Conservation (phyloP, 352 stramenopile genomes). For the Blastocystis sp. region DNA sequence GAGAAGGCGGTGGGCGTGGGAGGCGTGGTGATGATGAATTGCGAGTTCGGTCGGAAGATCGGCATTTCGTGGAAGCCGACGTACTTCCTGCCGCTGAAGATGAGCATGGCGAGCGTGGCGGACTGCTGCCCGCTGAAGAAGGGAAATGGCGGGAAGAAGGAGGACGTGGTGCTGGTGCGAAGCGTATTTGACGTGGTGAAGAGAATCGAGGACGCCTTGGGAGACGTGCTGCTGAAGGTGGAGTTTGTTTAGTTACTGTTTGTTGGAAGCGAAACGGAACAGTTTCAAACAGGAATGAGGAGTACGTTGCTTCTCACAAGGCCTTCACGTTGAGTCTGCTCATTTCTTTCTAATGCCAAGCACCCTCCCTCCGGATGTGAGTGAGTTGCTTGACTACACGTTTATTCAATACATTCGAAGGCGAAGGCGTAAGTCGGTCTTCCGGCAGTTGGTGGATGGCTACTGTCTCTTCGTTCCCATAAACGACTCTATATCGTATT, state of each 20-base stretch:
- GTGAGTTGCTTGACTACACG: conserved; percentile 25
- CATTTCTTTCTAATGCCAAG: too few species aligned
- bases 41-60: conserved; percentile 23
- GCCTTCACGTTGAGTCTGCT: too few species aligned
- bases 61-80: conserved; percentile 52
- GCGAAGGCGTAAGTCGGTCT: not conserved
- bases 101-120: conserved; percentile 36
- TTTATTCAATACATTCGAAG: conserved; percentile 24
- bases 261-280: too few species aligned
- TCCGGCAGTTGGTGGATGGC: not conserved
- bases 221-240: not conserved
- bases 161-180: conserved; percentile 46
- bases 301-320: too few species aligned
- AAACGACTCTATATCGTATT: conserved; percentile 4
- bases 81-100: conserved; percentile 33
- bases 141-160: not conserved
- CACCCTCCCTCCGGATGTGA: not conserved
- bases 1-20: not conserved
- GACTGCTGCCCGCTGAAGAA: conserved; percentile 15
- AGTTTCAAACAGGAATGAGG: too few species aligned
- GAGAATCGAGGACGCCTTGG: conserved; percentile 5
- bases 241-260: not conserved
- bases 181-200: conserved; percentile 45
- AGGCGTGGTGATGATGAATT: conserved; percentile 63
- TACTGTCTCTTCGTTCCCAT: conserved; percentile 33